A percentile compares a stretch with the other conserved stretches of the same genome.
These are phyloP conservation scores for Hericium coralloides DNA, from an alignment of 768 basidiomycete species.

Conservation along the genomic window DNA sequence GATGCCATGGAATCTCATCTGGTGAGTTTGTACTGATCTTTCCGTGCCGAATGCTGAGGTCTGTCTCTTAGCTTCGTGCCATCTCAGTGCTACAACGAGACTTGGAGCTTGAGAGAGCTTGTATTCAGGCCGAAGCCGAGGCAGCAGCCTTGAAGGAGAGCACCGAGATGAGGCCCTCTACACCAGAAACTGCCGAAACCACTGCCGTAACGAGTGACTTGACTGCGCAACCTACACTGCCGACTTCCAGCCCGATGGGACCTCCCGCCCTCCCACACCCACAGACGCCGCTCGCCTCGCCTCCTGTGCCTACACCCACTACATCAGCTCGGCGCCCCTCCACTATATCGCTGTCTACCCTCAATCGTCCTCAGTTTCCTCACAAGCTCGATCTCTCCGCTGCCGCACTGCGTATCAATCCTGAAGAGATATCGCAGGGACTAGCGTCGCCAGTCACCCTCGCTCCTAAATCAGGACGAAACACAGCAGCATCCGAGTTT, in stretches of 20 bases:
- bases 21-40: slow-evolving; percentile 25
- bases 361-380: slow-evolving; percentile 62
- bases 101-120: slow-evolving; percentile 34
- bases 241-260: background rate
- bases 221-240: background rate
- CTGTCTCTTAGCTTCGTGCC: slow-evolving; percentile 46
- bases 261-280: slow-evolving; percentile 5
- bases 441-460: slow-evolving; percentile 74
- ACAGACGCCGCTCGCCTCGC: slow-evolving; percentile 27
- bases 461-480: slow-evolving; percentile 67
- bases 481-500: slow-evolving; percentile 33
- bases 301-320: slow-evolving; percentile 20
- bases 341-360: slow-evolving; percentile 71
- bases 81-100: slow-evolving; percentile 69
- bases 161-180: background rate
- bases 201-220: too few species aligned
- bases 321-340: slow-evolving; percentile 52
- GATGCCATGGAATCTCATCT: slow-evolving; percentile 69
- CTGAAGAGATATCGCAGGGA: slow-evolving; percentile 53
- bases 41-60: slow-evolving; percentile 15
- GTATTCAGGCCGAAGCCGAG: slow-evolving; percentile 26
- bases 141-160: slow-evolving; percentile 24
- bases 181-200: background rate
- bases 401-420: slow-evolving; percentile 50
- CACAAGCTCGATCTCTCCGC: slow-evolving; percentile 80